Conservation (phyloP, 805 yeast genomes). For the Debaryomyces tyrocola region DNA sequence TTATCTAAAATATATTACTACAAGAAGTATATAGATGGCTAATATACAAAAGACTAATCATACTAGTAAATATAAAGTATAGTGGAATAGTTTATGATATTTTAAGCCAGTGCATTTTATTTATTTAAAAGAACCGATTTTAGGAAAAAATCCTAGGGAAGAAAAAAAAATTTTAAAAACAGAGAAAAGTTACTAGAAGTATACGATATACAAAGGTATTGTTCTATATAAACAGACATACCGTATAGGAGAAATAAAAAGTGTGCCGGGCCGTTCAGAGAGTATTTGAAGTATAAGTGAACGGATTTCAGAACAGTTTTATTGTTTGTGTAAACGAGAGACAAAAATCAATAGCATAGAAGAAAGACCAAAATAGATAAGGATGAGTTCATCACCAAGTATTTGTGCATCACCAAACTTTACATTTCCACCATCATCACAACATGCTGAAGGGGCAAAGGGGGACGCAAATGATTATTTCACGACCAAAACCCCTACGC, state of each 20-base stretch:
- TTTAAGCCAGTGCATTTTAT: no score
- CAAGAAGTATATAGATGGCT: no score
- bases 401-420: conserved; percentile 22
- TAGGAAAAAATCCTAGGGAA: background rate
- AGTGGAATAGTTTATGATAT: no score
- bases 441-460: background rate
- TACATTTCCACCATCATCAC: conserved; percentile 16
- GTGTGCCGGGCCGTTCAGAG: background rate
- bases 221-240: no score
- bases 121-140: no score
- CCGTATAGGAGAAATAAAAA: no score
- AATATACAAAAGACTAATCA: no score
- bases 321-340: background rate
- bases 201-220: no score
- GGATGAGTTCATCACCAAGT: conserved; percentile 18
- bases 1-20: no score
- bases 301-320: background rate
- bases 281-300: background rate
- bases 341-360: background rate
- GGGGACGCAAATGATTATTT: conserved; percentile 12
- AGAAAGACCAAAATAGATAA: background rate
- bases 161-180: background rate
- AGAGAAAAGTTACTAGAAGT: no score
- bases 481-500: conserved; percentile 1
- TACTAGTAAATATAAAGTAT: no score